Evolutionary conservation across 2,329 filamentous ascomycete species (phyloP), one percentile per base, ranked within the genome.

Genomic region (Coleophoma cylindrospora): DNA sequence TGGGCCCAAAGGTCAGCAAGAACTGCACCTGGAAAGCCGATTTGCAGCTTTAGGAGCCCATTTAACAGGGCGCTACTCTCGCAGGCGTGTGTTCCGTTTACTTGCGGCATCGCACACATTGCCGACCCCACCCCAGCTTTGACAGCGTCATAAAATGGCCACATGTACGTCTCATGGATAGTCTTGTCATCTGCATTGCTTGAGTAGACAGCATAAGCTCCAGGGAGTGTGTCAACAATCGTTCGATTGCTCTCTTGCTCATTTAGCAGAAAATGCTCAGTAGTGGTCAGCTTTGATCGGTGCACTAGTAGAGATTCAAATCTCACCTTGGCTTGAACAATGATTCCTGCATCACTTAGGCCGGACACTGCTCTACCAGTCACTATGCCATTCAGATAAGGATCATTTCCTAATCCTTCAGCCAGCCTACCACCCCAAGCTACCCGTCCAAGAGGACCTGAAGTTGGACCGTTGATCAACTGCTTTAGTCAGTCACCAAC

Each of bases 71-170:
- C 15, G 12, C 36, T 38, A 12, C 11, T 38, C 36, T 38, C 14
- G 36, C 36, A 38, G 15, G 14, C 6, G 6, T 38, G 15, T 2
- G 36, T n/a, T 7, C 15, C 15, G 36, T 38, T 38, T 2, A 38
- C 14, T 38, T 17, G 36, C 13, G 13, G 13, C 13, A n/a, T n/a
- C 13, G 36, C 13, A 17, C 36, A 38, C 90, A 95, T 95, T 45
- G 91, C 76, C 8, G 80, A 80, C 0, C 80, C 87, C 0, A 90
- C 87, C n/a, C 89, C 88, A 4, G 85, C 87, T 47, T 77, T 79
- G n/a, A 95, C 74, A n/a, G 83, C 86, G 56, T 94, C 86, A 0
- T 83, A 86, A 65, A 95, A 95, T 0, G 89, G 89, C 89, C 89
- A 94, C 0, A 84, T 75, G 60, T 95, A 95, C 0, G 94, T 70